phyloP scores from a whole-genome alignment of 2,329 filamentous ascomycete genomes.

The Exutisphaerella laricina region DNA sequence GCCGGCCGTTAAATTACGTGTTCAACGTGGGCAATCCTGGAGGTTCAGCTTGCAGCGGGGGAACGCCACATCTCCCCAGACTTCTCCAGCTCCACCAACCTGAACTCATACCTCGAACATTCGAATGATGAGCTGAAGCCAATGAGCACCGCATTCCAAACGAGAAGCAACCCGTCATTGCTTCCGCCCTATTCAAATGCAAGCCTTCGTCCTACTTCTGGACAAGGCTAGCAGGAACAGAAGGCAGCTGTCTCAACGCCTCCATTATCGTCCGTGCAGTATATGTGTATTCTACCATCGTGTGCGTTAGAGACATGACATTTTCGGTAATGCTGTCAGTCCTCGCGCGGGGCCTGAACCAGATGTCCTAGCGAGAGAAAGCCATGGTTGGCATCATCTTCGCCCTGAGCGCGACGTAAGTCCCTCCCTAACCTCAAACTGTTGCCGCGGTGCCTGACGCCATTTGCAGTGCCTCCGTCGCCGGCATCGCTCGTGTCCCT shows the following conservation, averaged over 20 bases:
- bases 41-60: no score
- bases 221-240: conserved; percentile 12
- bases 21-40: no score
- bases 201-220: conserved; percentile 16
- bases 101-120: no score
- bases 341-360: conserved; percentile 30
- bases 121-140: no score
- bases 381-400: conserved; percentile 30
- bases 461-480: conserved; percentile 12
- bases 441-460: not conserved
- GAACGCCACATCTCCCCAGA: no score
- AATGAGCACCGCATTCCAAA: no score
- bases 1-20: no score
- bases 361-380: conserved; percentile 25
- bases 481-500: conserved; percentile 14
- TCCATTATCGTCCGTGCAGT: conserved; percentile 7
- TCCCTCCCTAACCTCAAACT: not conserved
- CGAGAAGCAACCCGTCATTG: no score
- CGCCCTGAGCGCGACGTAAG: conserved; percentile 28
- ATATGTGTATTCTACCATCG: conserved; percentile 17
- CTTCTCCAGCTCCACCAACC: no score
- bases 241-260: conserved; percentile 11
- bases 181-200: conserved; percentile 20
- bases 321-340: conserved; percentile 28
- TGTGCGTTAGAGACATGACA: conserved; percentile 17